A percentile compares a stretch with the other conserved stretches of the same genome.
Conservation (phyloP, 2,329 filamentous ascomycete genomes). For the Calonectria ilicicola region DNA sequence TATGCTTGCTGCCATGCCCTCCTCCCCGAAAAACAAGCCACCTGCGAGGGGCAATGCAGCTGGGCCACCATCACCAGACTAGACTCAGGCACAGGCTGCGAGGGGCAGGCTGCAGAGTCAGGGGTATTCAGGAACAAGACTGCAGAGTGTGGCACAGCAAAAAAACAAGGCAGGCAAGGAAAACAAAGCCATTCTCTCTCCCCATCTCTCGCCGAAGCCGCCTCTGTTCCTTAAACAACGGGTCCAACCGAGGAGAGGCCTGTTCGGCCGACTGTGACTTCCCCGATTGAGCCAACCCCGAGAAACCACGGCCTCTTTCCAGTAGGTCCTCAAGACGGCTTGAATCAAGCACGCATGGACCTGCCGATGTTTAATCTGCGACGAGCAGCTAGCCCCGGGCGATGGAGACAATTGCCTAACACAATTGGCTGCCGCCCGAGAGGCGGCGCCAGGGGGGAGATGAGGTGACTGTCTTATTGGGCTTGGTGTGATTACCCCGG, state of each 20-base stretch:
- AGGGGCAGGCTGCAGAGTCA: background rate
- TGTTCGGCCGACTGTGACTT: constrained; percentile 21
- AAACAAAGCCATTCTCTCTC: background rate
- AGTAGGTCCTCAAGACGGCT: background rate
- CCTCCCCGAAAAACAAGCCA: constrained; percentile 12
- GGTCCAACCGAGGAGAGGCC: background rate
- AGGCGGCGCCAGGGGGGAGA: constrained; percentile 37
- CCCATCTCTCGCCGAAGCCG: background rate
- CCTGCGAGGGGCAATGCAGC: background rate
- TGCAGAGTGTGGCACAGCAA: constrained; percentile 11
- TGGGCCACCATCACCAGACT: background rate
- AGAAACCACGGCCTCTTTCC: constrained; percentile 28
- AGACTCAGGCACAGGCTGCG: constrained; percentile 7
- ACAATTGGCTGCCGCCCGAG: constrained; percentile 37
- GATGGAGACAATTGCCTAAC: constrained; percentile 27
- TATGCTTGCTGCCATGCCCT: background rate
- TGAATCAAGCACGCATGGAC: constrained; percentile 19
- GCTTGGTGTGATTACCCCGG: constrained; percentile 39
- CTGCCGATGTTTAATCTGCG: constrained; percentile 36
- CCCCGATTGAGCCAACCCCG: constrained; percentile 33
- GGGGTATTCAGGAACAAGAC: constrained; percentile 16
- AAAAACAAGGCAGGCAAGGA: background rate
- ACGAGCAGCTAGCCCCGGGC: constrained; percentile 28
- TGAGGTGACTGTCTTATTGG: constrained; percentile 41
- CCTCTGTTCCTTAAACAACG: constrained; percentile 20